Evolutionary conservation across 805 yeast genomes (phyloP), one percentile per base, ranked within the genome.

Genomic region (Candida takata): DNA sequence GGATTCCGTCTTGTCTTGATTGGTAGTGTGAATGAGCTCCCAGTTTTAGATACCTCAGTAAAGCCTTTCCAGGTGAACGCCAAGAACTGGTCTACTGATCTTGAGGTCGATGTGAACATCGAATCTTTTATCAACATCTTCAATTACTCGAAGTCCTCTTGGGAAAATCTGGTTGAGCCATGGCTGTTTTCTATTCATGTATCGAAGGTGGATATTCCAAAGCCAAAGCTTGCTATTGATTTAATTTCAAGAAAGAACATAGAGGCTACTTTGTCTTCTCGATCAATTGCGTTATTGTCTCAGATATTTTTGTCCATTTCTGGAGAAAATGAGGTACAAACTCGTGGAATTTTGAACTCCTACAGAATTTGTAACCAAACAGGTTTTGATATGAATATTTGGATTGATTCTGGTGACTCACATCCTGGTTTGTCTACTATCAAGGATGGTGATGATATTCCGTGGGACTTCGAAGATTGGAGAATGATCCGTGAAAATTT

Each of bases 401-500:
- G 96, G 96, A 70, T 78, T n/a, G 84, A 82, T 23, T 45, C 60
- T 33, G 49, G 51, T 4, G 54, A 57, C 3, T 33, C 19, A 2
- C 52, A 44, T 19, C 35, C 41, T 8, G 49, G 47, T 2, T 23
- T 58, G 12, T 64, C 69, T 0, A 26, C 48, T 0, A 52, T 84
- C 12, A 57, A 62, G 27, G 66, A 76, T 34, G 72, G 72, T 2
- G 74, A 72, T 5, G 57, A 59, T 4, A 54, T 74, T 5, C 81
- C 84, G 1, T 92, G 97, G 97, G 78, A 87, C 27, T 94, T 94
- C 63, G 95, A 88, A 50, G 96, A 90, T 53, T 92, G 97, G 97
- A 69, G 84, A 42, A 69, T 70, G 21, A 72, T 87, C 17, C 78
- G 98, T 57, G 95, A 90, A 51, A 76, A 77, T 37, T 62, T 88